These are phyloP conservation scores for Onygenales sp. DNA, from an alignment of 2,329 filamentous ascomycete species.

Conservation along the genomic window DNA sequence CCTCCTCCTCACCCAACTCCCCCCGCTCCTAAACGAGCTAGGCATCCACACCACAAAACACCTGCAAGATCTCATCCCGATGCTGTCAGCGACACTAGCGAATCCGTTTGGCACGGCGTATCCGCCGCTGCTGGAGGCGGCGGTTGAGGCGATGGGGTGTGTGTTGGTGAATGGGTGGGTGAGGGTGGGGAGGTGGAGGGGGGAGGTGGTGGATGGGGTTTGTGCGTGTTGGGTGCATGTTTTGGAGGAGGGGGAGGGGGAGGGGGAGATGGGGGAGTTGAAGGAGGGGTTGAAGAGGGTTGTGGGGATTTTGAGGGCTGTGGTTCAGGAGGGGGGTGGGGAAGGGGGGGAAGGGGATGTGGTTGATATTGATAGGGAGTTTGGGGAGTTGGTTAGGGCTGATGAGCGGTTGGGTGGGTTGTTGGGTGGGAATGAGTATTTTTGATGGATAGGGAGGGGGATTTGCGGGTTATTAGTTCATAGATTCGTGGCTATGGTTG, in stretches of 20 bases:
- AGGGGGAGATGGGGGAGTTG: slow-evolving; percentile 12
- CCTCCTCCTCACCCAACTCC: slow-evolving; percentile 25
- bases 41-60: slow-evolving; percentile 30
- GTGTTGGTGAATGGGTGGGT: slow-evolving; percentile 61
- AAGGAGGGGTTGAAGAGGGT: slow-evolving; percentile 20
- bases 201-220: slow-evolving; percentile 54
- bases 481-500: too few species aligned
- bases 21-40: slow-evolving; percentile 20
- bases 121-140: slow-evolving; percentile 44
- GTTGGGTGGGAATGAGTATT: slow-evolving; percentile 9
- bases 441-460: not conserved
- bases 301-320: slow-evolving; percentile 21
- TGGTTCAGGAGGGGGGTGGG: slow-evolving; percentile 17
- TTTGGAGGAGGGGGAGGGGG: slow-evolving; percentile 23
- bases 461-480: not conserved
- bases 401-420: slow-evolving; percentile 24
- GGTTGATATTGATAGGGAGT: slow-evolving; percentile 23
- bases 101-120: slow-evolving; percentile 57
- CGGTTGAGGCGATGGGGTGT: slow-evolving; percentile 45
- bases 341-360: slow-evolving; percentile 14
- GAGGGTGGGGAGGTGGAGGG: slow-evolving; percentile 52
- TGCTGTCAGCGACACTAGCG: slow-evolving; percentile 55
- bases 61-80: slow-evolving; percentile 54
- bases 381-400: slow-evolving; percentile 26
- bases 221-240: slow-evolving; percentile 55